A percentile compares a stretch with the other conserved stretches of the same genome.
Evolutionary conservation across 768 basidiomycete species (phyloP).

Genomic region (Boletus sensibilis): DNA sequence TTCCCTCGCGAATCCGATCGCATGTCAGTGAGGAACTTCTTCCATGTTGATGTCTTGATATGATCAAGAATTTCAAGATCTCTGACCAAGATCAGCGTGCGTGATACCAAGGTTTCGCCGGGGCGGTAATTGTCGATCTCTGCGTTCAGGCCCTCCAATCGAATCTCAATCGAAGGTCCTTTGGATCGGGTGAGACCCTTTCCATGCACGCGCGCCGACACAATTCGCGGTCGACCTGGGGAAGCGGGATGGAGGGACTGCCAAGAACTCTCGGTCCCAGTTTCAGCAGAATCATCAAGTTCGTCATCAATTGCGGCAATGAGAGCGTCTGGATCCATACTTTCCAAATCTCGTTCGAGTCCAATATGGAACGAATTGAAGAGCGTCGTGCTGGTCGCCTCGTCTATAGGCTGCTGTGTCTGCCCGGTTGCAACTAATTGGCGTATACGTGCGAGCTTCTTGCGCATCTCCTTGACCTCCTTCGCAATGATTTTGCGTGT

Average conservation of each 20-base stretch:
- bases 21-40: conserved; percentile 89
- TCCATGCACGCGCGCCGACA: conserved; percentile 44
- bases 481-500: conserved; percentile 88
- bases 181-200: conserved; percentile 71
- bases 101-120: conserved; percentile 56
- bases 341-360: conserved; percentile 72
- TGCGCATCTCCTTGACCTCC: conserved; percentile 84
- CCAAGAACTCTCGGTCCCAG: conserved; percentile 83
- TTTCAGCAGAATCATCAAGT: conserved; percentile 73
- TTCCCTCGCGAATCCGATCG: conserved; percentile 85
- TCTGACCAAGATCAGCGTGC: conserved; percentile 63
- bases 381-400: conserved; percentile 69
- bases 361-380: conserved; percentile 97
- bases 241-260: conserved; percentile 69
- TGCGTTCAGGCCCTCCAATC: conserved; percentile 58
- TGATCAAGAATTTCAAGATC: conserved; percentile 93
- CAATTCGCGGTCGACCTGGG: conserved; percentile 40
- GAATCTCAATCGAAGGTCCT: conserved; percentile 81
- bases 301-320: conserved; percentile 94
- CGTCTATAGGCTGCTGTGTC: conserved; percentile 70
- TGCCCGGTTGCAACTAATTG: conserved; percentile 93
- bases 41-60: conserved; percentile 98
- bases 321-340: conserved; percentile 70
- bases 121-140: conserved; percentile 67
- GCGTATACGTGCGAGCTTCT: conserved; percentile 81